These are phyloP conservation scores for Coniophora puteana DNA, from an alignment of 1,284 basidiomycete genomes.

Conservation along the genomic window DNA sequence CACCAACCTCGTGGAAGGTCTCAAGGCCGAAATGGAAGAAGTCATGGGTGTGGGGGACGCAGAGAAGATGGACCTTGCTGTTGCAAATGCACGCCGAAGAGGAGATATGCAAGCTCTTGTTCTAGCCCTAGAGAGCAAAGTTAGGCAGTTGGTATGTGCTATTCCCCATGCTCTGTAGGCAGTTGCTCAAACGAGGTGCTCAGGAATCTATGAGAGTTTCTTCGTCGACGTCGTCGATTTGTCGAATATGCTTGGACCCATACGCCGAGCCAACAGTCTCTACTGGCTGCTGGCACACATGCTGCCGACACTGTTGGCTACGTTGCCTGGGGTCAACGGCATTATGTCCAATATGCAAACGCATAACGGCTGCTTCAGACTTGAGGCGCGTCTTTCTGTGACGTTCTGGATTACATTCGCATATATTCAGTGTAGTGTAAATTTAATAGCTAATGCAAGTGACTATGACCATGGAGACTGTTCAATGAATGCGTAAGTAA, in stretches of 20 bases:
- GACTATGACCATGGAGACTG: background rate
- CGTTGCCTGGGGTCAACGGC: conserved; percentile 76
- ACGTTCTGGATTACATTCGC: no score
- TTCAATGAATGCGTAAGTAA: background rate
- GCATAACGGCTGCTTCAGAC: conserved; percentile 71
- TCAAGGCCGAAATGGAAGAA: conserved; percentile 38
- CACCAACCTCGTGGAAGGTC: conserved; percentile 21
- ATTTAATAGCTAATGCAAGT: background rate
- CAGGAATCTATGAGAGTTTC: conserved; percentile 47
- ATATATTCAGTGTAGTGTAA: no score
- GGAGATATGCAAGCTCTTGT: conserved; percentile 47
- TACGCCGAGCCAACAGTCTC: conserved; percentile 75
- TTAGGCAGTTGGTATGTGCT: conserved; percentile 51
- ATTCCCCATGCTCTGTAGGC: background rate
- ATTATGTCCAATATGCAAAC: conserved; percentile 79
- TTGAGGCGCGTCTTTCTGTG: conserved; percentile 65
- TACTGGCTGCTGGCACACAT: conserved; percentile 84
- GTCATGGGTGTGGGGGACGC: conserved; percentile 40
- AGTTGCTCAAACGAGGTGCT: background rate
- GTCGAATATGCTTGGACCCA: conserved; percentile 74
- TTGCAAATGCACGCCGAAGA: conserved; percentile 43
- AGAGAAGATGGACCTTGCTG: conserved; percentile 45
- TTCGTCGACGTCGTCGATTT: conserved; percentile 47
- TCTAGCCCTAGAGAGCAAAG: conserved; percentile 55
- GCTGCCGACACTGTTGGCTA: conserved; percentile 76